Evolutionary conservation across 2,329 filamentous ascomycete species (phyloP).

Genomic region (Ilyonectria mors-panacis): DNA sequence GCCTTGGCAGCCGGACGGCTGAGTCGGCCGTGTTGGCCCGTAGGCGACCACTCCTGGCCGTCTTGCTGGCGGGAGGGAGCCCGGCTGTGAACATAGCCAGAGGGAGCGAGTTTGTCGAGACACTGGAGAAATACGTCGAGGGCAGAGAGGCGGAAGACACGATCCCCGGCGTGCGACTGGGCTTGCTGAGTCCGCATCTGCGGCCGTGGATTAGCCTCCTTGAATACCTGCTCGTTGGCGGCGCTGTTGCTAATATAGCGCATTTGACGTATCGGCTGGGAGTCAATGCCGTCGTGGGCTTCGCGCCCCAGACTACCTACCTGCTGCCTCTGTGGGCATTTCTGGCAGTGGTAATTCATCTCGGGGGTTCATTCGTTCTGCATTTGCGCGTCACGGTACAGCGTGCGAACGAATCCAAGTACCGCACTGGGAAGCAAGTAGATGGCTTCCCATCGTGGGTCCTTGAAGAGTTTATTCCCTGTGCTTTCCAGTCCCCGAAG

Average conservation of each 20-base stretch:
- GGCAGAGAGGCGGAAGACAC: background rate
- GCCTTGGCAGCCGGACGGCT: constrained; percentile 35
- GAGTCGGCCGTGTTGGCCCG: constrained; percentile 41
- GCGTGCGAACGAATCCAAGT: background rate
- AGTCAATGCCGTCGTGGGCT: constrained; percentile 44
- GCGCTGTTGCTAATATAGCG: constrained; percentile 45
- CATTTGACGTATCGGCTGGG: constrained; percentile 46
- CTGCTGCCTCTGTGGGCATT: constrained; percentile 47
- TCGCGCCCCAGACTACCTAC: constrained; percentile 41
- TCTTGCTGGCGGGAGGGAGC: constrained; percentile 36
- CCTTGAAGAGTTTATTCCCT: constrained; percentile 37
- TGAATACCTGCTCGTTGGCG: constrained; percentile 42
- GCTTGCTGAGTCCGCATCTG: background rate
- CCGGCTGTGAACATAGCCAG: constrained; percentile 13
- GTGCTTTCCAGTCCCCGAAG: constrained; percentile 37
- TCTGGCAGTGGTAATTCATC: constrained; percentile 41
- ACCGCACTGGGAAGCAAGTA: background rate
- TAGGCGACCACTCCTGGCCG: constrained; percentile 37
- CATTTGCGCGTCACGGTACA: constrained; percentile 33
- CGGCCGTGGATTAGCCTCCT: constrained; percentile 13
- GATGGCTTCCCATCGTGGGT: constrained; percentile 29
- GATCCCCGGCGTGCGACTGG: background rate
- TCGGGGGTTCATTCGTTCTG: constrained; percentile 34
- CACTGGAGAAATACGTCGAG: constrained; percentile 6
- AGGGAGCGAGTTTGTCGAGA: constrained; percentile 11